Percentiles rank a stretch among this genome's conserved stretches.
Evolutionary conservation across 768 basidiomycete species (phyloP).

Genomic region (Candolleomyces aberdarensis): DNA sequence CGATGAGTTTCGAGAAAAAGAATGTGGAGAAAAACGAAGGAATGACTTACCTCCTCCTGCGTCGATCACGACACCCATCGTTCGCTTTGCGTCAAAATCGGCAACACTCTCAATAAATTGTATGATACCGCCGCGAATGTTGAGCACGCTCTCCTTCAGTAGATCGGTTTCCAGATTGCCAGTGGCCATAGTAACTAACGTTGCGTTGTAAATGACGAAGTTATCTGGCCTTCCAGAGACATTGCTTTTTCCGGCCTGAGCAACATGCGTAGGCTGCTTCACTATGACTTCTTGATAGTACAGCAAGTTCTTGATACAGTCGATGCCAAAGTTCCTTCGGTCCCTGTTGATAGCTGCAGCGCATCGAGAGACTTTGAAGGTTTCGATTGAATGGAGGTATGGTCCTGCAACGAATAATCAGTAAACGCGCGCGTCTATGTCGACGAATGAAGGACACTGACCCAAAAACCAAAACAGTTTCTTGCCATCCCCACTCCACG

Average conservation of each 20-base stretch:
- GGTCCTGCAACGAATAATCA: slow-evolving; percentile 38
- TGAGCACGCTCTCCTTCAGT: slow-evolving; percentile 47
- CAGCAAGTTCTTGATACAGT: slow-evolving; percentile 56
- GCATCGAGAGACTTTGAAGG: slow-evolving; percentile 51
- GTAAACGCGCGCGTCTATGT: not conserved
- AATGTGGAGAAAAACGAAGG: not conserved
- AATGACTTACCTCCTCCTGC: slow-evolving; percentile 54
- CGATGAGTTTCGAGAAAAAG: not conserved
- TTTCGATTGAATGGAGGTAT: slow-evolving; percentile 58
- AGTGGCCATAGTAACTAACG: slow-evolving; percentile 65
- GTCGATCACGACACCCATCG: slow-evolving; percentile 42
- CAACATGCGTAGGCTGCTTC: slow-evolving; percentile 58
- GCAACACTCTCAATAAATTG: slow-evolving; percentile 39
- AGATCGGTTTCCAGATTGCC: slow-evolving; percentile 48
- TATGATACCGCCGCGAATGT: slow-evolving; percentile 58
- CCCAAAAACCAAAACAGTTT: slow-evolving; percentile 75
- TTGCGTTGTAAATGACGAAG: slow-evolving; percentile 65
- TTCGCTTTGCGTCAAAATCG: slow-evolving; percentile 27
- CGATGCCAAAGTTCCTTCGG: slow-evolving; percentile 53
- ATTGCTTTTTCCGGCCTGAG: slow-evolving; percentile 47
- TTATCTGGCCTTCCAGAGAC: slow-evolving; percentile 11
- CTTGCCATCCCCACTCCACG: slow-evolving; percentile 61
- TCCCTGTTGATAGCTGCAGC: slow-evolving; percentile 47
- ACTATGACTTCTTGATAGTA: slow-evolving; percentile 57
- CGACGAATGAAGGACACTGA: slow-evolving; percentile 23